phyloP scores from a whole-genome alignment of 257 asterid species.

The Jaltomata sinuosa region DNA sequence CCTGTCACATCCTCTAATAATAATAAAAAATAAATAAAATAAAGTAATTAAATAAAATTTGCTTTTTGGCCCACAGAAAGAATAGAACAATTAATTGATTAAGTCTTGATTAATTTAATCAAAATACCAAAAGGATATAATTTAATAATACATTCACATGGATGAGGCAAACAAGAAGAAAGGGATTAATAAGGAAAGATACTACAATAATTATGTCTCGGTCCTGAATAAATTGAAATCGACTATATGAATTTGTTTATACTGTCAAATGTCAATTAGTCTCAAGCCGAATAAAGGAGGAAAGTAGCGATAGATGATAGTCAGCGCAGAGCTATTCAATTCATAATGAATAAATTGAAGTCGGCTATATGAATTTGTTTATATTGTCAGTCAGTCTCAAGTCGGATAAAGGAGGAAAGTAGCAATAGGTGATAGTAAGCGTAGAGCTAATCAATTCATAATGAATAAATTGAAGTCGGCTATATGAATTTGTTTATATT shows the following conservation, averaged over 20 bases:
- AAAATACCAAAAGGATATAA: background rate
- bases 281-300: too few relatives aligned
- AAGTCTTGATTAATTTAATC: background rate
- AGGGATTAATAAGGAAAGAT: background rate
- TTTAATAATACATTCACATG: background rate
- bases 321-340: too few relatives aligned
- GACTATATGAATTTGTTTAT: background rate
- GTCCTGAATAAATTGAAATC: background rate
- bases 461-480: too few relatives aligned
- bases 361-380: too few relatives aligned
- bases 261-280: too few relatives aligned
- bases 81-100: background rate
- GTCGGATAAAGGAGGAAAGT: background rate
- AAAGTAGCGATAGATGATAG: too few relatives aligned
- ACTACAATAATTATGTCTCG: background rate
- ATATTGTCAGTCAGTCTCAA: background rate
- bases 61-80: background rate
- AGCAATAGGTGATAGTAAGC: fast-evolving
- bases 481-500: too few relatives aligned
- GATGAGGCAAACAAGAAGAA: background rate
- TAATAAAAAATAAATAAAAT: background rate
- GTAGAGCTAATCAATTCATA: too few relatives aligned
- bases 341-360: too few relatives aligned
- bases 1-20: background rate
- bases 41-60: background rate